Evolutionary conservation across 768 basidiomycete genomes (phyloP), one percentile per base, ranked within the genome.

Genomic region (Cantharellus anzutake): DNA sequence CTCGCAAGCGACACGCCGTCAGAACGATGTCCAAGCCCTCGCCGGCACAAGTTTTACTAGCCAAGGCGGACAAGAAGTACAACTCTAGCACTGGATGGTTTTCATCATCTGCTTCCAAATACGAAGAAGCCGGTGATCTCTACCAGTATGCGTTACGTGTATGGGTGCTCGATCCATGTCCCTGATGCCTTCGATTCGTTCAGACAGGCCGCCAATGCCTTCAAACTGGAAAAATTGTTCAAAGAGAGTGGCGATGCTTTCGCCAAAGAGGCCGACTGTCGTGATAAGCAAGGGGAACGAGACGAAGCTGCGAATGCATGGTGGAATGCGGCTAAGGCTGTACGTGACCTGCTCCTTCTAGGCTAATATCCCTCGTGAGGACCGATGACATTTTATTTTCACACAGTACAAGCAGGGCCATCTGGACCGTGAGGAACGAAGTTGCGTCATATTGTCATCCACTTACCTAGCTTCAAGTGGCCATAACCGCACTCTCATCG

Each of bases 251-350:
- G 96, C 2, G 87, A 93, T 71, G 81, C 87, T 11, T 94, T 93
- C 68, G 80, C 90, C 48, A 80, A 85, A 64, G 96, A 98, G 68
- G 96, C 94, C 0, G 92, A 97, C 66, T 96, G 92, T 70, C 79
- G 92, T 65, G 83, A 93, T 71, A 81, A 83, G 62, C 84, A 81
- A 66, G 84, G 86, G 53, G 94, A 98, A 71, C 71, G 69, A 53
- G 91, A 91, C 64, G 96, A 98, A 65, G 93, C 94, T n/a, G 86
- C 92, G 29, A 94, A 93, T 68, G 93, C 93, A 4, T 98, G 86
- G 84, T 97, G 94, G 88, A 96, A 94, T 68, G 93, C 96, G 7
- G 83, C 89, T 41, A 98, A 98, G 73, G 82, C 86, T 5, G 56
- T 57, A 42, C 5, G 56, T 57, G 56, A 40, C 7, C 40, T 41